Conservation (phyloP, 2,329 filamentous ascomycete genomes). For the Aureobasidium melanogenum region DNA sequence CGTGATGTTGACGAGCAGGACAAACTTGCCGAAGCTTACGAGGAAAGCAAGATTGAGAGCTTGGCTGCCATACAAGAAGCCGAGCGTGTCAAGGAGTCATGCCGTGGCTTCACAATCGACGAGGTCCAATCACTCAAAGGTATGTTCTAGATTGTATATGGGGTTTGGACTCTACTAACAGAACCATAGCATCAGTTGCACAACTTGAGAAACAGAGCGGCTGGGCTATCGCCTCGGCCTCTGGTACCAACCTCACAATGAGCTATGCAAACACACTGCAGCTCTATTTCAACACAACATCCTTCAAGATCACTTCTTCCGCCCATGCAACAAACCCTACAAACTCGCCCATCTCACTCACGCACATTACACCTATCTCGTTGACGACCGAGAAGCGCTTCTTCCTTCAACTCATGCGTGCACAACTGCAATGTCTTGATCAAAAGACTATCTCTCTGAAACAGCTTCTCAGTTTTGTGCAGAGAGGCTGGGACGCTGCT, state of each 20-base stretch:
- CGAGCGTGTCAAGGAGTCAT: constrained; percentile 77
- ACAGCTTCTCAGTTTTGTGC: constrained; percentile 51
- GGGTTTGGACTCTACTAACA: constrained; percentile 28
- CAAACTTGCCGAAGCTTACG: constrained; percentile 51
- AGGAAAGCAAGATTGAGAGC: constrained; percentile 59
- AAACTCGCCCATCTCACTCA: constrained; percentile 52
- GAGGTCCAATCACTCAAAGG: constrained; percentile 76
- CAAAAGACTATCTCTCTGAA: constrained; percentile 50
- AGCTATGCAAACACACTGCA: constrained; percentile 64
- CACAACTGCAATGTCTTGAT: constrained; percentile 54
- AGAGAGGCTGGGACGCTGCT: constrained; percentile 58
- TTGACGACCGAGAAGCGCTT: constrained; percentile 62
- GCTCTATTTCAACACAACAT: constrained; percentile 58
- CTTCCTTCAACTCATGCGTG: constrained; percentile 63
- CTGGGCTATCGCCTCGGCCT: constrained; percentile 58
- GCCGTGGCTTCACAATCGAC: constrained; percentile 74
- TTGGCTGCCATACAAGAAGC: constrained; percentile 70
- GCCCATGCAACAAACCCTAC: constrained; percentile 13
- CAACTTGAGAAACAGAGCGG: constrained; percentile 57
- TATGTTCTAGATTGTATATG: constrained; percentile 31
- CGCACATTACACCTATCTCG: constrained; percentile 53
- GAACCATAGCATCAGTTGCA: constrained; percentile 51
- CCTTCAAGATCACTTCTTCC: constrained; percentile 42
- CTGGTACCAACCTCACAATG: constrained; percentile 60
- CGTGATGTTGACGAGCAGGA: constrained; percentile 60